These are phyloP conservation scores for Lactarius psammicola DNA, from an alignment of 768 basidiomycete species.

Conservation along the genomic window DNA sequence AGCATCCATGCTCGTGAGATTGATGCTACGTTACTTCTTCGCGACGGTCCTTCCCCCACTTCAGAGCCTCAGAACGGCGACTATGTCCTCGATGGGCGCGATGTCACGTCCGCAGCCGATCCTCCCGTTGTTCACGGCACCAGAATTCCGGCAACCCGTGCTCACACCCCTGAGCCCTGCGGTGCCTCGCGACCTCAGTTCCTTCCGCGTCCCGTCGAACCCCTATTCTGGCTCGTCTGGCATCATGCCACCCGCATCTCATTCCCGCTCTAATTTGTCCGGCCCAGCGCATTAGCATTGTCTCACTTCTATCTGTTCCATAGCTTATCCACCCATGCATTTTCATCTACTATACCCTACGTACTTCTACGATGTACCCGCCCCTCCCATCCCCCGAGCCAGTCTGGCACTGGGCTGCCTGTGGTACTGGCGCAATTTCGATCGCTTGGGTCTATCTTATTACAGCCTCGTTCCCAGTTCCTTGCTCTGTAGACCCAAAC, in stretches of 20 bases:
- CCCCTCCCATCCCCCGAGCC: not conserved
- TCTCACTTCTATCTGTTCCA: not conserved
- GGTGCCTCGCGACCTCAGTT: conserved; percentile 15
- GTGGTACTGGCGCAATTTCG: not conserved
- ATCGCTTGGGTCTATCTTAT: not conserved
- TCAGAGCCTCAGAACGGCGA: conserved; percentile 9
- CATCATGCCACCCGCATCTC: not conserved
- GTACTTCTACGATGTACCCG: not conserved
- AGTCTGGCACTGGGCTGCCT: not conserved
- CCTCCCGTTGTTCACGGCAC: conserved; percentile 10
- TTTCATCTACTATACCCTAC: not conserved
- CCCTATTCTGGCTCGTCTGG: conserved; percentile 9
- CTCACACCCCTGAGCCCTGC: conserved; percentile 10
- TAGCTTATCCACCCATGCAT: not conserved
- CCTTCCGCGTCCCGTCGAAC: conserved; percentile 23
- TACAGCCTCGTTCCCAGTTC: not conserved
- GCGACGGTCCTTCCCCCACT: conserved; percentile 11
- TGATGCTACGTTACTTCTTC: conserved; percentile 14
- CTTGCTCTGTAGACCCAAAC: not conserved
- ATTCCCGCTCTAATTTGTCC: not conserved
- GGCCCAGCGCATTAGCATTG: not conserved
- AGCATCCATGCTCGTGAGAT: conserved; percentile 13
- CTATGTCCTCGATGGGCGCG: not conserved
- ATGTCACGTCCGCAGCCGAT: not conserved
- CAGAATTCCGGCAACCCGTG: conserved; percentile 12